Evolutionary conservation across 352 stramenopile genomes (phyloP).

Genomic region (Pythium guiyangense): DNA sequence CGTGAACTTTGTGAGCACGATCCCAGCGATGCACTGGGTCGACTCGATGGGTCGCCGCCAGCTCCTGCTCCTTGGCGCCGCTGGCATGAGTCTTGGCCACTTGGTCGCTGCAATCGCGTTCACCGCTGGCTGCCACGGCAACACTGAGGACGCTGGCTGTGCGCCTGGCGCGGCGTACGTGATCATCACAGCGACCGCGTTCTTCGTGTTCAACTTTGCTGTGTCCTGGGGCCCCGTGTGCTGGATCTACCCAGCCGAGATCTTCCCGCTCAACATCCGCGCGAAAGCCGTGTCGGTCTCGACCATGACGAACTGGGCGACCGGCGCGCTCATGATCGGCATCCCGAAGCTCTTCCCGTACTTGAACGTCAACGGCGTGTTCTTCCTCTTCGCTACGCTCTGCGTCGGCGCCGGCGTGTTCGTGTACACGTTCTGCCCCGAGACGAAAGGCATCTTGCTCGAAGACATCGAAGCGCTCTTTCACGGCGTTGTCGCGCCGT

Average conservation of each 20-base stretch:
- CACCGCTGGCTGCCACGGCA: not conserved
- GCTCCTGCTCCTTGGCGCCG: slow-evolving; percentile 27
- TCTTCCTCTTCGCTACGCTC: slow-evolving; percentile 38
- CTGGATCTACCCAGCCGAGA: too few species aligned
- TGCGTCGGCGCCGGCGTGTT: slow-evolving; percentile 31
- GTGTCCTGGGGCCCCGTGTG: slow-evolving; percentile 50
- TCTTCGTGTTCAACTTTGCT: slow-evolving; percentile 52
- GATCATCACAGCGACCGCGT: slow-evolving; percentile 21
- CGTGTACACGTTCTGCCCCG: slow-evolving; percentile 41
- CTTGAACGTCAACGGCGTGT: slow-evolving; percentile 36
- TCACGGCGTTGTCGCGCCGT: slow-evolving; percentile 25
- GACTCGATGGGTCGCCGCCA: slow-evolving; percentile 27
- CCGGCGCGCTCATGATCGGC: slow-evolving; percentile 29
- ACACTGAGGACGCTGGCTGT: not conserved
- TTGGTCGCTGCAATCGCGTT: not conserved
- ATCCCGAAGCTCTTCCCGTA: slow-evolving; percentile 46
- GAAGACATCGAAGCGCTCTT: slow-evolving; percentile 39
- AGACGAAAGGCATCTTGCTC: slow-evolving; percentile 27
- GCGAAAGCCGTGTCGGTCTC: slow-evolving; percentile 43
- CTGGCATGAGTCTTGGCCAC: slow-evolving; percentile 36
- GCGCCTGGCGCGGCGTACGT: slow-evolving; percentile 21
- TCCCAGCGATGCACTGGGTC: slow-evolving; percentile 36
- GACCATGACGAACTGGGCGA: slow-evolving; percentile 34
- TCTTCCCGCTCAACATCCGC: slow-evolving; percentile 38
- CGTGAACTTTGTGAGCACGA: slow-evolving; percentile 32